A percentile compares a stretch with the other conserved stretches of the same genome.
These are phyloP conservation scores for Xylariales sp. DNA, from an alignment of 2,329 filamentous ascomycete genomes.

Conservation along the genomic window DNA sequence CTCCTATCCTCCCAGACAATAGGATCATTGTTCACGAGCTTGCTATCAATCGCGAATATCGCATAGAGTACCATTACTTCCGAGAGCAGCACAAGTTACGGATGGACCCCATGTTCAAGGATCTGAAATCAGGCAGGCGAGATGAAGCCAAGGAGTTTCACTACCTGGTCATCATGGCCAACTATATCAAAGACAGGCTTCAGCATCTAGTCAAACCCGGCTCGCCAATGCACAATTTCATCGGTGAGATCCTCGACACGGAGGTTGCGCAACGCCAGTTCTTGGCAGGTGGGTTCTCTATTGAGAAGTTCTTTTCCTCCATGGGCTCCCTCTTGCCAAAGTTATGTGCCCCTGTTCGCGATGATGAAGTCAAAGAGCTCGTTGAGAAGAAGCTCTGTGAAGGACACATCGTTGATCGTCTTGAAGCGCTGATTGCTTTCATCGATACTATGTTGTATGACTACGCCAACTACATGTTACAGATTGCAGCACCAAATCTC, in stretches of 20 bases:
- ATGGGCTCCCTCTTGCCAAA: constrained; percentile 73
- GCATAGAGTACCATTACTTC: constrained; percentile 60
- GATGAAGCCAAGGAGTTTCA: constrained; percentile 61
- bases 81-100: constrained; percentile 50
- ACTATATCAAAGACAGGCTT: constrained; percentile 67
- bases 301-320: constrained; percentile 73
- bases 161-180: constrained; percentile 67
- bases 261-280: constrained; percentile 68
- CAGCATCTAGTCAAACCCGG: constrained; percentile 66
- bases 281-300: constrained; percentile 69
- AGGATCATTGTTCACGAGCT: constrained; percentile 74
- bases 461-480: constrained; percentile 77
- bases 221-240: constrained; percentile 69
- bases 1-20: constrained; percentile 64
- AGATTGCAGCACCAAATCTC: constrained; percentile 65
- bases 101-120: constrained; percentile 47
- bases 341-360: constrained; percentile 76
- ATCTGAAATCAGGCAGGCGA: constrained; percentile 60
- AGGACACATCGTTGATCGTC: constrained; percentile 67
- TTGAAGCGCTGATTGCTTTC: constrained; percentile 70
- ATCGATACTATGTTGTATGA: constrained; percentile 76
- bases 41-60: constrained; percentile 73
- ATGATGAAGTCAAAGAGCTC: constrained; percentile 67
- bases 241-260: constrained; percentile 70
- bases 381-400: constrained; percentile 56